phyloP scores from a whole-genome alignment of 441 rosid genomes.

The Adansonia gregorii region DNA sequence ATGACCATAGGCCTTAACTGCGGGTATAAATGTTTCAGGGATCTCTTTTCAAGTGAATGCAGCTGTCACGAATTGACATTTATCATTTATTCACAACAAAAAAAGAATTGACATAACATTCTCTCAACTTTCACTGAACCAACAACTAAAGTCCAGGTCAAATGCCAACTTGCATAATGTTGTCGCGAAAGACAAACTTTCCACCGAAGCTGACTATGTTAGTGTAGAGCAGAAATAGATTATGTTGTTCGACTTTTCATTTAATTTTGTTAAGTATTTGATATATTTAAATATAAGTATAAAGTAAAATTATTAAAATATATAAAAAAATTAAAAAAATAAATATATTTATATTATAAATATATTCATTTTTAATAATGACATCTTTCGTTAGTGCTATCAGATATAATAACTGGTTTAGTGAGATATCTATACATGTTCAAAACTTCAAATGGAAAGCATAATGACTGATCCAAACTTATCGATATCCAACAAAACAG shows the following conservation, averaged over 20 bases:
- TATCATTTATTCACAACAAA: conserved; percentile 24
- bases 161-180: conserved; percentile 23
- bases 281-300: too few species aligned
- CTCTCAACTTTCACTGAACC: conserved; percentile 18
- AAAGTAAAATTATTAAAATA: too few species aligned
- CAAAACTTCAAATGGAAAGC: neutral
- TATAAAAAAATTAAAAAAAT: too few species aligned
- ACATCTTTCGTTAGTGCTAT: too few species aligned
- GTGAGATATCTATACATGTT: neutral
- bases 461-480: conserved; percentile 19
- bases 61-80: conserved; percentile 36
- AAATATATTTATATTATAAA: too few species aligned
- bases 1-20: conserved; percentile 20
- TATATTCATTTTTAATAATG: too few species aligned
- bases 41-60: conserved; percentile 28
- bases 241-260: too few species aligned
- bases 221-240: neutral
- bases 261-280: too few species aligned
- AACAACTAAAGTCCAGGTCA: conserved; percentile 16
- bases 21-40: conserved; percentile 21
- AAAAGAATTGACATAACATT: conserved; percentile 25
- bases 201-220: neutral
- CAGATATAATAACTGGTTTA: neutral
- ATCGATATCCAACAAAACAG: conserved; percentile 9
- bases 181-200: neutral